Percentiles rank a stretch among this genome's conserved stretches.
Evolutionary conservation across 192 early-diverging fungal species (phyloP).

Genomic region (Coemansia umbellata): DNA sequence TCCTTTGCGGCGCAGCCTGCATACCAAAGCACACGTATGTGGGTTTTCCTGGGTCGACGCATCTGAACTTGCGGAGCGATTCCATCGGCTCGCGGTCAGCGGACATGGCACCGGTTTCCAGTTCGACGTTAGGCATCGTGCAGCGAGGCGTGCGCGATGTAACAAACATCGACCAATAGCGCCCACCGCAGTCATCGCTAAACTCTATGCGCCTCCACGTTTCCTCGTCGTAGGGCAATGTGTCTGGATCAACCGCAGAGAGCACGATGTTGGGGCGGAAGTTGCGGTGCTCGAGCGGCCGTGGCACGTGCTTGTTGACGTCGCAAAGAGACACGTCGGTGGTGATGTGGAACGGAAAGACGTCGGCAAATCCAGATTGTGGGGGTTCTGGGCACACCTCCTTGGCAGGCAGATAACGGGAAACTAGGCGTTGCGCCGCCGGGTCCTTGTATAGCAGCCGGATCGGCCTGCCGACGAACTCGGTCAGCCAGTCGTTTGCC

Average conservation of each 20-base stretch:
- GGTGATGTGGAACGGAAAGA: constrained; percentile 67
- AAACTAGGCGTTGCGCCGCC: constrained; percentile 12
- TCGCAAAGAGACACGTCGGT: constrained; percentile 57
- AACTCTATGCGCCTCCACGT: constrained; percentile 59
- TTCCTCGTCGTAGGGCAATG: constrained; percentile 71
- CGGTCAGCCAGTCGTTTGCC: constrained; percentile 22
- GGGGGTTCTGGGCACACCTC: constrained; percentile 12
- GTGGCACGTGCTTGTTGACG: constrained; percentile 57
- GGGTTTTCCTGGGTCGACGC: constrained; percentile 39
- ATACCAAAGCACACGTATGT: constrained; percentile 40
- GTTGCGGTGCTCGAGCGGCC: constrained; percentile 48
- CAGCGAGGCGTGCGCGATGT: constrained; percentile 58
- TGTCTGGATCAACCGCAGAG: constrained; percentile 12
- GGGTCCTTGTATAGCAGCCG: constrained; percentile 38
- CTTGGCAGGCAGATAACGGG: constrained; percentile 24
- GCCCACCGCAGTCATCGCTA: neutral
- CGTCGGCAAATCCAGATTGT: constrained; percentile 76
- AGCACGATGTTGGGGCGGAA: constrained; percentile 81
- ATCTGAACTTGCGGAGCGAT: constrained; percentile 53
- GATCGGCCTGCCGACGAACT: constrained; percentile 25
- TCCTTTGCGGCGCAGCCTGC: constrained; percentile 25
- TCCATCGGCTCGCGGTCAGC: constrained; percentile 52
- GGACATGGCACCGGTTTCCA: constrained; percentile 47
- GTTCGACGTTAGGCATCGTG: constrained; percentile 59
- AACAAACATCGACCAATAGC: constrained; percentile 47